phyloP scores from a whole-genome alignment of 805 yeast genomes.

The Kodamaea hsintzibuensis region DNA sequence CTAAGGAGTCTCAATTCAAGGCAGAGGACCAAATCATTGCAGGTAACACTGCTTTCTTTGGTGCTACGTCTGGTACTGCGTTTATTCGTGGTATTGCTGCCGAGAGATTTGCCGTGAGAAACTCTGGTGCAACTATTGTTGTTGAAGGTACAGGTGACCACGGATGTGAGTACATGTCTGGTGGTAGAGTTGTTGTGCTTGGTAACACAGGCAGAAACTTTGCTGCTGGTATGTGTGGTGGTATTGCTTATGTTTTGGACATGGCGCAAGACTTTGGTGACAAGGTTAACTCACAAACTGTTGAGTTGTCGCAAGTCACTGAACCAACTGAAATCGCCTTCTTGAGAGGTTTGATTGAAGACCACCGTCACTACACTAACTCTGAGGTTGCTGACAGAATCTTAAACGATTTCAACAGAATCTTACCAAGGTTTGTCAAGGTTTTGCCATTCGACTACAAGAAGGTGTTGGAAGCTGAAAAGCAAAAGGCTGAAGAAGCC shows the following conservation, averaged over 20 bases:
- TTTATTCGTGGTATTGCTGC: constrained; percentile 97
- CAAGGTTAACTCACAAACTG: constrained; percentile 77
- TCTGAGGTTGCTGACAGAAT: constrained; percentile 87
- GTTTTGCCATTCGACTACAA: constrained; percentile 92
- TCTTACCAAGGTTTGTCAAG: constrained; percentile 86
- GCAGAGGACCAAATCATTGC: constrained; percentile 95
- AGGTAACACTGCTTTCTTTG: constrained; percentile 97
- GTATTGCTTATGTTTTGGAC: constrained; percentile 95
- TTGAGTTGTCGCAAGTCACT: constrained; percentile 71
- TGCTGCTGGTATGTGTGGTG: constrained; percentile 99
- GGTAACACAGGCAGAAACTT: constrained; percentile 91
- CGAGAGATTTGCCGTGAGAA: constrained; percentile 96
- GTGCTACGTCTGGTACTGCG: constrained; percentile 95
- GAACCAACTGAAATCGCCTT: constrained; percentile 95
- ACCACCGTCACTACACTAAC: constrained; percentile 91
- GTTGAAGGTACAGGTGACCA: constrained; percentile 98
- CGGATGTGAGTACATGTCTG: constrained; percentile 99
- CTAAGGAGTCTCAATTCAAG: constrained; percentile 76
- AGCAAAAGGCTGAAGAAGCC: constrained; percentile 60
- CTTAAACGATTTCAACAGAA: constrained; percentile 82
- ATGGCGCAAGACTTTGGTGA: constrained; percentile 89
- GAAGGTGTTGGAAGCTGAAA: constrained; percentile 80
- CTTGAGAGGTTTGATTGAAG: constrained; percentile 89
- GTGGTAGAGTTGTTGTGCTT: constrained; percentile 94
- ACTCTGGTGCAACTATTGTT: constrained; percentile 97